Evolutionary conservation across 257 asterid species (phyloP), one percentile per base, ranked within the genome.

Genomic region (Jasminum sambac): DNA sequence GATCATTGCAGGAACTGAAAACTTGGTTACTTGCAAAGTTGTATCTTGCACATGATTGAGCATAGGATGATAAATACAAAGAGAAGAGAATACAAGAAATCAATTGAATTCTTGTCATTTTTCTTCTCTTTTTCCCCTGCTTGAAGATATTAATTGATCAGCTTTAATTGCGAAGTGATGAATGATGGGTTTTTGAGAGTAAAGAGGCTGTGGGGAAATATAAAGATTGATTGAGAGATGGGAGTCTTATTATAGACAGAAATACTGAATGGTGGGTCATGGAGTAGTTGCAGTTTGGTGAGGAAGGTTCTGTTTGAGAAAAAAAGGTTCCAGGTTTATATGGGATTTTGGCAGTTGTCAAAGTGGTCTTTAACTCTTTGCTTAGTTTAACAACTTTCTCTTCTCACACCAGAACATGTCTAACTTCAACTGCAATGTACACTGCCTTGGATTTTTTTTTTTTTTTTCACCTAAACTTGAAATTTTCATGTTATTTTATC

Each of bases 221-320:
- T 23, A 62, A 43, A 71, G 66, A 65, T 71, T 61, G 66, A 65
- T 71, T 61, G 17, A 25, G 12, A 57, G 74, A 9, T n/a, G 62
- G 70, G 66, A 48, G 42, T 48, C 50, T 68, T 73, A 41, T 71
- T 71, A 55, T 59, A 69, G 65, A 66, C 38, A 44, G 76, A 57
- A 57, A 21, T 39, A 37, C 1, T 66, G 79, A 68, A 60, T 37
- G 17, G 89, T 85, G 89, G 95, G 91, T 63, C 76, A 80, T 60
- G 77, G 77, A 74, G 87, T 83, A 44, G 95, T 82, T 84, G 76
- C 80, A 75, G 92, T 85, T 90, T 81, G 97, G 91, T 86, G 67
- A 77, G 76, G 76, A 82, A 76, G 24, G 23, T 78, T 70, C 57
- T 50, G 26, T 66, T 48, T 69, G 46, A 67, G 52, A 36, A 68